Base-by-base conservation (phyloP, 106 monocot species). In the Hemerocallis citrina region DNA sequence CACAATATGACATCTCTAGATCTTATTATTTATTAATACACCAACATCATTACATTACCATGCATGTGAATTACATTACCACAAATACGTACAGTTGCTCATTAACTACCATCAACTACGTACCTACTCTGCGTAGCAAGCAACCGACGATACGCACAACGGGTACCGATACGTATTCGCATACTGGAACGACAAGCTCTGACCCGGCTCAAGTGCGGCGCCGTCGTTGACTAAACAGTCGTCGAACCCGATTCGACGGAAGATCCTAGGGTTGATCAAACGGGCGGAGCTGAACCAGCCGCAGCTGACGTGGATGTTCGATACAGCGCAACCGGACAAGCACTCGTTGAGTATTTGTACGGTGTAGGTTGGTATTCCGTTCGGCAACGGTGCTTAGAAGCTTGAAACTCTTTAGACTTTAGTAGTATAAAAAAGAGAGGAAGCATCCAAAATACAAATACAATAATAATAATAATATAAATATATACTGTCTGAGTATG, bases 361-460 rank as follows among this genome's bases (percentile, higher is more conserved):
- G 7, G 80, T 75, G 75, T 80, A 75, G n/a, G 80, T 80, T 13
- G 80, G 80, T 15, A 80, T 80, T 0, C 80, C 80, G 57, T 67
- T 67, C 16, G 74, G 80, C 28, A 80, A 15, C n/a, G 80, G 75
- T 17, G 61, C 36, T n/a, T n/a, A n/a, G n/a, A n/a, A n/a, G n/a
- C n/a, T n/a, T n/a, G n/a, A n/a, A n/a, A n/a, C n/a, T n/a, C n/a
- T n/a, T n/a, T n/a, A n/a, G n/a, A n/a, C n/a, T n/a, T n/a, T n/a
- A n/a, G n/a, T n/a, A n/a, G n/a, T n/a, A n/a, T n/a, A n/a, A n/a
- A n/a, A n/a, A n/a, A n/a, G n/a, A n/a, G n/a, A n/a, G n/a, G n/a
- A n/a, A n/a, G n/a, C n/a, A n/a, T n/a, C n/a, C n/a, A n/a, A n/a
- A n/a, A n/a, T n/a, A n/a, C n/a, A n/a, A n/a, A n/a, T n/a, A n/a